Percentiles rank a stretch among this genome's conserved stretches.
Evolutionary conservation across 148 eudicot species (phyloP).

Genomic region (Heliamphora exappendiculata): DNA sequence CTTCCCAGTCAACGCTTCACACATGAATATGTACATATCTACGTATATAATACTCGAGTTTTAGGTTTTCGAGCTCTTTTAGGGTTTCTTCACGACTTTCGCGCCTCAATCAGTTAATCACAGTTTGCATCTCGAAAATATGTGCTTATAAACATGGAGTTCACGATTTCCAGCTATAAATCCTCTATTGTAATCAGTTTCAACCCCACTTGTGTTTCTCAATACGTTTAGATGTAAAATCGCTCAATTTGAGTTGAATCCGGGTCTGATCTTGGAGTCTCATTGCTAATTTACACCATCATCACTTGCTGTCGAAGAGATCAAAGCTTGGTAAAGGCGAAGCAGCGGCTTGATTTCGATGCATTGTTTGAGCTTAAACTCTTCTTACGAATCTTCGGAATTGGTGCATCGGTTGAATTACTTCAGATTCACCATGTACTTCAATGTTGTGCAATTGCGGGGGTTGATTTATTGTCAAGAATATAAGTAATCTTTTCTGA

Average conservation of each 20-base stretch:
- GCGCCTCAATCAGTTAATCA: neutral
- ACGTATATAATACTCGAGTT: neutral
- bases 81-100: constrained; percentile 11
- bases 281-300: neutral
- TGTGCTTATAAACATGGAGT: constrained; percentile 11
- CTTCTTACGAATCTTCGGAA: neutral
- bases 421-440: neutral
- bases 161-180: constrained; percentile 35
- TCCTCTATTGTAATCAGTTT: constrained; percentile 6
- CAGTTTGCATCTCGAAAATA: neutral
- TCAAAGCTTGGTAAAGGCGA: neutral
- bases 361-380: neutral
- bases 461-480: neutral
- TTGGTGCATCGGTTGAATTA: neutral
- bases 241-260: constrained; percentile 1
- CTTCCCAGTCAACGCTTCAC: constrained; percentile 12
- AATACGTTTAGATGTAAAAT: neutral
- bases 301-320: neutral
- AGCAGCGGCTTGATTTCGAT: neutral
- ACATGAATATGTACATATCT: neutral
- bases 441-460: neutral
- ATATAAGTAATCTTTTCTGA: neutral
- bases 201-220: neutral
- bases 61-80: neutral
- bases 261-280: constrained; percentile 1